Evolutionary conservation across 306 rosid species (phyloP).

Genomic region (Rosa multiflora): DNA sequence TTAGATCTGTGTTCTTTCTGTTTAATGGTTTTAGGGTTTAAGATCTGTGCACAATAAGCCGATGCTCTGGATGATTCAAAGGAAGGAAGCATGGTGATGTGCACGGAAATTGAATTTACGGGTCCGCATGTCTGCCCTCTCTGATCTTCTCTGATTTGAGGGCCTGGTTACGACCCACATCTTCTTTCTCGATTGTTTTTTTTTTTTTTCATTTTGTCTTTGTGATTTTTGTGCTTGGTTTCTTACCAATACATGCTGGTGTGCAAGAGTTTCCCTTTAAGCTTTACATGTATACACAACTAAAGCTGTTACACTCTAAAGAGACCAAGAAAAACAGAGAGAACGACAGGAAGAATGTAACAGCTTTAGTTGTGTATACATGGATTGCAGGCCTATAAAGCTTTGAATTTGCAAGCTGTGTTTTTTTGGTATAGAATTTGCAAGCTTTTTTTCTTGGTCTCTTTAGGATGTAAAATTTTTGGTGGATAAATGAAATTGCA

Average conservation of each 20-base stretch:
- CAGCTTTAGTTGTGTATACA: too few relatives aligned
- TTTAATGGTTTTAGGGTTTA: not conserved
- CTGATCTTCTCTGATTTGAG: conserved; percentile 71
- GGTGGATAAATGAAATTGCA: not conserved
- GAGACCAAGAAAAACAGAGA: not conserved
- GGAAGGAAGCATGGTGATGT: conserved; percentile 92
- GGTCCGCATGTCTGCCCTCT: conserved; percentile 92
- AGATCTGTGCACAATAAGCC: conserved; percentile 89
- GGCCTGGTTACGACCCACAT: conserved; percentile 95
- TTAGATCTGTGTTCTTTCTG: conserved; percentile 20
- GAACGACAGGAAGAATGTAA: not conserved
- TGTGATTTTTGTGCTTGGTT: not conserved
- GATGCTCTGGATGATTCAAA: conserved; percentile 78
- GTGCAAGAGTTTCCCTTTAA: not conserved
- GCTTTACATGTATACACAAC: too few relatives aligned
- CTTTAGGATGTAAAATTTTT: too few relatives aligned
- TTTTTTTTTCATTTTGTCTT: too few relatives aligned
- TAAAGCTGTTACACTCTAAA: too few relatives aligned
- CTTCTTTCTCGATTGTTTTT: not conserved
- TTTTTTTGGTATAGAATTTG: too few relatives aligned
- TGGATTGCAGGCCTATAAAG: too few relatives aligned
- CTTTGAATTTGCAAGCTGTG: too few relatives aligned
- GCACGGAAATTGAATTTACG: conserved; percentile 58
- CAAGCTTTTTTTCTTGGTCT: too few relatives aligned
- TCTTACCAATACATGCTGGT: not conserved